These are phyloP conservation scores for Gliomastix tumulicola DNA, from an alignment of 2,329 filamentous ascomycete genomes.

Conservation along the genomic window DNA sequence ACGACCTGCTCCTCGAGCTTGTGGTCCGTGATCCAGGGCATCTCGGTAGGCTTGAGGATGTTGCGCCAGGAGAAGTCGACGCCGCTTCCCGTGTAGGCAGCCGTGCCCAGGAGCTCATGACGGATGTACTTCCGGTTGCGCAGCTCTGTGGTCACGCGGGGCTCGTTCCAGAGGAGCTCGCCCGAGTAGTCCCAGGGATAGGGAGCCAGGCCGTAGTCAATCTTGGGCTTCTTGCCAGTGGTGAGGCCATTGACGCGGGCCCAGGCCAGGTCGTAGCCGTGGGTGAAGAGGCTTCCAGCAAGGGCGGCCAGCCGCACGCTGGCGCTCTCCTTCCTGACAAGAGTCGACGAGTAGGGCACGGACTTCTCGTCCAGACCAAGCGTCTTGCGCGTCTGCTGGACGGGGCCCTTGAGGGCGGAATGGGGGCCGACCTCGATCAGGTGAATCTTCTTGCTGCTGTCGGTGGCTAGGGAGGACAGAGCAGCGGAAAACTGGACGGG, in stretches of 20 bases:
- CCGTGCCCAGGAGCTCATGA: conserved; percentile 34
- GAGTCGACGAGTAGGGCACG: neutral
- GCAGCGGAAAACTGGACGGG: conserved; percentile 7
- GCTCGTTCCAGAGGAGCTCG: neutral
- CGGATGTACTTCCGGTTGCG: conserved; percentile 31
- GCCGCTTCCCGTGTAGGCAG: conserved; percentile 18
- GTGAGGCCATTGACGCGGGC: neutral
- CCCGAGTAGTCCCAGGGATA: conserved; percentile 17
- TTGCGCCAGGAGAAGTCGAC: conserved; percentile 4
- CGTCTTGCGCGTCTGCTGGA: conserved; percentile 23
- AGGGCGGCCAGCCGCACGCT: neutral
- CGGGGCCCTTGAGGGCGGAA: conserved; percentile 5
- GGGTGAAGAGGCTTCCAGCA: neutral
- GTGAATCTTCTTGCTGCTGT: conserved; percentile 14
- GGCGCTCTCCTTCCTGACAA: neutral
- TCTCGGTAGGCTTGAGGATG: conserved; percentile 1
- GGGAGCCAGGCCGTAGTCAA: conserved; percentile 27
- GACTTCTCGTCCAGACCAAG: neutral
- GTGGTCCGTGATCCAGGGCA: conserved; percentile 34
- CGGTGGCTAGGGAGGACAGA: conserved; percentile 9
- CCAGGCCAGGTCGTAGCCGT: conserved; percentile 2
- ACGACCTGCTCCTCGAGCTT: conserved; percentile 26
- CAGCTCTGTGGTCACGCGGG: conserved; percentile 16
- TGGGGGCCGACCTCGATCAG: conserved; percentile 10
- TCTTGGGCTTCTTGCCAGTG: conserved; percentile 10